Conservation (phyloP, 768 basidiomycete genomes). For the Sarcodon sp. region DNA sequence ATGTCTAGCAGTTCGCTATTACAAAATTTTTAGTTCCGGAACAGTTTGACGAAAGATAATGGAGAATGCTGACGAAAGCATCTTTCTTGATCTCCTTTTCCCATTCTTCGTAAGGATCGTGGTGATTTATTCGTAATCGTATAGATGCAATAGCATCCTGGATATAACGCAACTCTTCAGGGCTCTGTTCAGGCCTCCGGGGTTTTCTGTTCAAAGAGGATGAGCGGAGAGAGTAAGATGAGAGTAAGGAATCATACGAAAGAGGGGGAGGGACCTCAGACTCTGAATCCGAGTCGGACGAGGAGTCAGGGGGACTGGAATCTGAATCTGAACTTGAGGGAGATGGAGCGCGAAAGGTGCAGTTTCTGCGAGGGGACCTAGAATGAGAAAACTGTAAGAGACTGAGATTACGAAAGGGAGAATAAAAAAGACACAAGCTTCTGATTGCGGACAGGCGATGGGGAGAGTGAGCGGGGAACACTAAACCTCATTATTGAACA, state of each 20-base stretch:
- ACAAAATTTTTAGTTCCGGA: not conserved
- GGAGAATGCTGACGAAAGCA: conserved; percentile 23
- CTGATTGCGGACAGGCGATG: conserved; percentile 24
- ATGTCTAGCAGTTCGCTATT: conserved; percentile 26
- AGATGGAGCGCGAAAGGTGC: conserved; percentile 41
- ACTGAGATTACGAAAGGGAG: not conserved
- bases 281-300: conserved; percentile 31
- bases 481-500: conserved; percentile 34
- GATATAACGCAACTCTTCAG: conserved; percentile 21
- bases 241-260: conserved; percentile 14
- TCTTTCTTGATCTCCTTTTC: conserved; percentile 34
- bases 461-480: conserved; percentile 36
- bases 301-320: conserved; percentile 16
- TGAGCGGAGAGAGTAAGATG: not conserved
- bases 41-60: too few species aligned
- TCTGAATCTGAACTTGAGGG: conserved; percentile 31
- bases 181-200: conserved; percentile 11
- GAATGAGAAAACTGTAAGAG: conserved; percentile 5
- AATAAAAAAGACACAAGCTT: conserved; percentile 18
- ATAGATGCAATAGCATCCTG: conserved; percentile 35
- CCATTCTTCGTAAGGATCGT: conserved; percentile 38
- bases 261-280: conserved; percentile 21
- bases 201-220: conserved; percentile 7
- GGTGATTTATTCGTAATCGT: conserved; percentile 26
- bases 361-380: conserved; percentile 21